Evolutionary conservation across 2,329 filamentous ascomycete species (phyloP).

Genomic region (Aspergillus aculeatinus): DNA sequence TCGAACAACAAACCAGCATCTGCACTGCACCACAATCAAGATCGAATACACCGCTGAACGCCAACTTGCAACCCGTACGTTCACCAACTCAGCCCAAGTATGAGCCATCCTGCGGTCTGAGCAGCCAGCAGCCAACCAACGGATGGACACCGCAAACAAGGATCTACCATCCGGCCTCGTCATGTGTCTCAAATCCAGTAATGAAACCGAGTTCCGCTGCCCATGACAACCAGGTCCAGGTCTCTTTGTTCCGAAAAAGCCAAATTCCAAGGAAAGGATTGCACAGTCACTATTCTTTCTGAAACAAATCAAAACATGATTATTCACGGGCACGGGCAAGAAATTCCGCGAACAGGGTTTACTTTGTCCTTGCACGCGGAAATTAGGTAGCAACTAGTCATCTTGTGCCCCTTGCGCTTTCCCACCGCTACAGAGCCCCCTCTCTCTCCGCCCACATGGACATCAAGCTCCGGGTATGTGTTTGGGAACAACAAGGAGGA

Average conservation of each 20-base stretch:
- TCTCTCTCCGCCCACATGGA: constrained; percentile 10
- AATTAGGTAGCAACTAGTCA: constrained; percentile 12
- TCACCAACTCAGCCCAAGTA: background rate
- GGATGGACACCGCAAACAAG: background rate
- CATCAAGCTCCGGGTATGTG: background rate
- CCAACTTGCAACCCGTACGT: background rate
- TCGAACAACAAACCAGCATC: background rate
- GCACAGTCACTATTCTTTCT: too few relatives aligned
- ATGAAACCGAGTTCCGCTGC: background rate
- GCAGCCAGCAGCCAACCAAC: background rate
- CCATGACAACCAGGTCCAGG: background rate
- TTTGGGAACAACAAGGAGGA: background rate
- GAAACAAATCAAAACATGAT: background rate
- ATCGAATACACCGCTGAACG: background rate
- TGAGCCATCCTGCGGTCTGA: background rate
- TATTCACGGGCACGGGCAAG: background rate
- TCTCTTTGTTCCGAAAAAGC: background rate
- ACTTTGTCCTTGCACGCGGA: constrained; percentile 13
- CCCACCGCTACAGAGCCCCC: background rate
- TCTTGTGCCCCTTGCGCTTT: constrained; percentile 12
- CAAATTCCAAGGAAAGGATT: too few relatives aligned
- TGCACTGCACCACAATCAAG: background rate
- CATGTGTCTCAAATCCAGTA: background rate
- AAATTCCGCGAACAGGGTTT: background rate
- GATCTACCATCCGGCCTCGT: background rate